These are phyloP conservation scores for Candida gigantensis DNA, from an alignment of 1,139 yeast species.

Conservation along the genomic window DNA sequence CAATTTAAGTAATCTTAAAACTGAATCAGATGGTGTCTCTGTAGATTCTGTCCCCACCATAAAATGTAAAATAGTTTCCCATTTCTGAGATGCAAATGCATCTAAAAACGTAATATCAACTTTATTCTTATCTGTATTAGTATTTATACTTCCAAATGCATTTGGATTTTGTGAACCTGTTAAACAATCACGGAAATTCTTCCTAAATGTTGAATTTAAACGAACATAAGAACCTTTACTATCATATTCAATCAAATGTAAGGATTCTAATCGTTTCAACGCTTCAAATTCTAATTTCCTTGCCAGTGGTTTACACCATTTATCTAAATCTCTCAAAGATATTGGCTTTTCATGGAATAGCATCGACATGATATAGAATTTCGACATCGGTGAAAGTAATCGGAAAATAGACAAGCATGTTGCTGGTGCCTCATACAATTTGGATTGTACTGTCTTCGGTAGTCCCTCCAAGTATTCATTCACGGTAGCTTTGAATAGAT, in stretches of 20 bases:
- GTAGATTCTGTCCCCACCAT: slow-evolving; percentile 91
- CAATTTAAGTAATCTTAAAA: slow-evolving; percentile 62
- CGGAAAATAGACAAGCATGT: slow-evolving; percentile 91
- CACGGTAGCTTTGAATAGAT: slow-evolving; percentile 70
- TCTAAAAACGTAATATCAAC: slow-evolving; percentile 71
- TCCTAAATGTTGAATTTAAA: slow-evolving; percentile 72
- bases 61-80: slow-evolving; percentile 95
- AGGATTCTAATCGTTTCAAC: slow-evolving; percentile 68
- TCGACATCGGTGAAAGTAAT: slow-evolving; percentile 83
- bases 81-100: slow-evolving; percentile 76
- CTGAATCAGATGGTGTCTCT: slow-evolving; percentile 67
- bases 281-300: slow-evolving; percentile 70
- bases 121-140: slow-evolving; percentile 37
- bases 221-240: slow-evolving; percentile 55
- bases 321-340: slow-evolving; percentile 64
- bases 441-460: slow-evolving; percentile 78
- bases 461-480: slow-evolving; percentile 87
- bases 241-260: slow-evolving; percentile 74
- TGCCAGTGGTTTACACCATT: slow-evolving; percentile 68
- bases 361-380: slow-evolving; percentile 85
- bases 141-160: slow-evolving; percentile 46
- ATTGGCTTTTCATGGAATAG: slow-evolving; percentile 78
- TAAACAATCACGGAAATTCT: slow-evolving; percentile 76
- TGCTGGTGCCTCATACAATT: slow-evolving; percentile 80
- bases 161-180: slow-evolving; percentile 68